These are phyloP conservation scores for Golubevia sp. DNA, from an alignment of 1,284 basidiomycete species.

Conservation along the genomic window DNA sequence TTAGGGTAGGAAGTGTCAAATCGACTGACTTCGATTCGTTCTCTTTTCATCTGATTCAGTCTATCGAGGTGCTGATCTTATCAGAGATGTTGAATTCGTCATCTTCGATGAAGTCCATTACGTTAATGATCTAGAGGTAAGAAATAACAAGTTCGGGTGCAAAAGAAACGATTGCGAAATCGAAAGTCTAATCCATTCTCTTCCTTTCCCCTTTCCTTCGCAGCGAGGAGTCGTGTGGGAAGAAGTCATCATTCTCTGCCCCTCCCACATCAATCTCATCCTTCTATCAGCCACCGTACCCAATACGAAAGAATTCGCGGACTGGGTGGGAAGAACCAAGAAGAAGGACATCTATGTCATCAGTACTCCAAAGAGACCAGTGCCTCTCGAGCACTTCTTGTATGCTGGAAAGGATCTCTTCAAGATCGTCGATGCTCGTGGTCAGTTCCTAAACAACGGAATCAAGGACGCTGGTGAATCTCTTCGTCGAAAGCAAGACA, in stretches of 20 bases:
- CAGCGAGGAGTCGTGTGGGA: slow-evolving; percentile 99
- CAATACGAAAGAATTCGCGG: slow-evolving; percentile 97
- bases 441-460: slow-evolving; percentile 69
- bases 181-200: too few relatives aligned
- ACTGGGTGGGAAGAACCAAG: slow-evolving; percentile 99
- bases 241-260: slow-evolving; percentile 84
- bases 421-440: slow-evolving; percentile 86
- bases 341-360: slow-evolving; percentile 99
- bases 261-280: slow-evolving; percentile 64
- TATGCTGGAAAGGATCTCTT: slow-evolving; percentile 89
- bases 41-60: slow-evolving; percentile 6
- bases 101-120: slow-evolving; percentile 99
- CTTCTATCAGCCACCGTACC: slow-evolving; percentile 96
- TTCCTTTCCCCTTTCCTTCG: slow-evolving; percentile 3
- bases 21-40: slow-evolving; percentile 67
- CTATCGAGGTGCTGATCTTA: slow-evolving; percentile 82
- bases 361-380: slow-evolving; percentile 91
- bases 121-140: slow-evolving; percentile 96
- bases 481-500: slow-evolving; percentile 90
- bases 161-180: too few relatives aligned
- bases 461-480: slow-evolving; percentile 83
- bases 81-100: slow-evolving; percentile 98
- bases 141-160: slow-evolving; percentile 28
- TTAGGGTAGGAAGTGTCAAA: neutral
- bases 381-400: slow-evolving; percentile 94